These are phyloP conservation scores for Golubevia pallescens DNA, from an alignment of 1,284 basidiomycete species.

Conservation along the genomic window DNA sequence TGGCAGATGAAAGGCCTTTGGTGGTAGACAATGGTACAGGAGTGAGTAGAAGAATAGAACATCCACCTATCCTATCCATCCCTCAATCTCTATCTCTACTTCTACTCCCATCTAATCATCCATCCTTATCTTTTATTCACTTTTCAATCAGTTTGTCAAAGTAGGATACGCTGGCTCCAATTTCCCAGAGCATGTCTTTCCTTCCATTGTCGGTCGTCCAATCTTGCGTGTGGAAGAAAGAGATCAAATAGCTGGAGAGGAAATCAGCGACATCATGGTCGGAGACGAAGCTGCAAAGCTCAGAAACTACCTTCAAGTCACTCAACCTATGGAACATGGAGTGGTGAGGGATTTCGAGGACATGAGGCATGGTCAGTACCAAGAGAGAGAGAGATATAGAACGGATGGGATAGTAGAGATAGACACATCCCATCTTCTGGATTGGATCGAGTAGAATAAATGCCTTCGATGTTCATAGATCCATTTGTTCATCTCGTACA, in stretches of 20 bases:
- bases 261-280: conserved; percentile 89
- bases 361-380: conserved; percentile 75
- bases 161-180: conserved; percentile 97
- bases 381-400: conserved; percentile 3
- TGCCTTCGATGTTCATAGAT: too few species aligned
- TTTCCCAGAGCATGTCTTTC: conserved; percentile 98
- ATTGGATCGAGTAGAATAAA: too few species aligned
- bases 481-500: too few species aligned
- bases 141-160: conserved; percentile 72
- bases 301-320: conserved; percentile 92
- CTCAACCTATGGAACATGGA: conserved; percentile 98
- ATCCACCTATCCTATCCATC: background rate
- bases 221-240: conserved; percentile 98
- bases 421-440: conserved; percentile 5
- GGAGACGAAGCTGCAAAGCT: conserved; percentile 93
- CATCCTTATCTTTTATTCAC: background rate
- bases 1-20: conserved; percentile 71
- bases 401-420: too few species aligned
- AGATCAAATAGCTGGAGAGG: conserved; percentile 69
- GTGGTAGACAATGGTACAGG: conserved; percentile 98
- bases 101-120: background rate
- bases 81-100: background rate
- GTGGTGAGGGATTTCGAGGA: conserved; percentile 99
- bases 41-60: conserved; percentile 66
- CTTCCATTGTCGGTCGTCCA: conserved; percentile 92